Percentiles rank a stretch among this genome's conserved stretches.
Conservation (phyloP, 192 early-diverging fungal species). For the Bifiguratus adelaidae region DNA sequence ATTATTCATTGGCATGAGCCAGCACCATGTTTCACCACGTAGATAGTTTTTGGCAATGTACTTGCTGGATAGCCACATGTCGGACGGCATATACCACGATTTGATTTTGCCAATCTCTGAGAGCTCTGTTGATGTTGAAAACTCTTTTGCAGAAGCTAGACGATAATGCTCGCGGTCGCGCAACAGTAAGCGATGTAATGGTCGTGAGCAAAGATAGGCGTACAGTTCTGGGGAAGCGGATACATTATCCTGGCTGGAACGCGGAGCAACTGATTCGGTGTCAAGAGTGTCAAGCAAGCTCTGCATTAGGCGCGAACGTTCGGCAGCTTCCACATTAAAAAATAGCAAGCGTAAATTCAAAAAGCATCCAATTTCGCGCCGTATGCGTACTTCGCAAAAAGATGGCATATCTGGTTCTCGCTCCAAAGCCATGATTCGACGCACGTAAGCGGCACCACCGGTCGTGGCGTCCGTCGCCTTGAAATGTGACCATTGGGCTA, state of each 20-base stretch:
- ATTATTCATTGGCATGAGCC: constrained; percentile 31
- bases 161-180: constrained; percentile 18
- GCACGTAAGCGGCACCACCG: too few species aligned
- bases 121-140: background rate
- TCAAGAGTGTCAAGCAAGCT: constrained; percentile 3
- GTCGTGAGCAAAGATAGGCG: constrained; percentile 19
- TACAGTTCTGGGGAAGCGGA: too few species aligned
- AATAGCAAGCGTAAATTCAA: constrained; percentile 15
- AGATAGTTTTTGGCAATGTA: constrained; percentile 39
- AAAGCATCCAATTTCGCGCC: constrained; percentile 11
- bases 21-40: constrained; percentile 30
- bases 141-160: background rate
- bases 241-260: background rate
- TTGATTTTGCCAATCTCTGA: background rate
- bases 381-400: constrained; percentile 18
- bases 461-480: too few species aligned
- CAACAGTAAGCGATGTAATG: constrained; percentile 29
- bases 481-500: too few species aligned
- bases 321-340: constrained; percentile 11
- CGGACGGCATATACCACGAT: constrained; percentile 15
- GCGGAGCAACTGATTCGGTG: background rate
- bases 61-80: constrained; percentile 14
- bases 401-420: too few species aligned
- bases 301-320: constrained; percentile 5
- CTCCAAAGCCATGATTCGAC: too few species aligned